Evolutionary conservation across 495 filamentous ascomycete species (phyloP).

Genomic region (Daldinia concentrica): DNA sequence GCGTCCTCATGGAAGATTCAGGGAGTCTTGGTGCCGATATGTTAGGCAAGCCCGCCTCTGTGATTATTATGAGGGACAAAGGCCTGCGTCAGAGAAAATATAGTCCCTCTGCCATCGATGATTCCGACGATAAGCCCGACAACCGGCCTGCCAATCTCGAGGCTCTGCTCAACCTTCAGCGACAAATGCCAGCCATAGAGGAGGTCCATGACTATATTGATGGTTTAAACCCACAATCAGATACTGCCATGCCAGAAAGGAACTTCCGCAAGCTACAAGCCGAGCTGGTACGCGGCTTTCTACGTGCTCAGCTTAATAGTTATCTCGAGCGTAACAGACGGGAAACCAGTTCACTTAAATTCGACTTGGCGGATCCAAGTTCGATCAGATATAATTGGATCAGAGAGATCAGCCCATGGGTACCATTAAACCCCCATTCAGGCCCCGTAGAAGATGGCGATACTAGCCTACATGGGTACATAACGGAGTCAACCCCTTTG

Average conservation of each 20-base stretch:
- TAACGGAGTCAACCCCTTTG: constrained; percentile 26
- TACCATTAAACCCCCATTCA: constrained; percentile 34
- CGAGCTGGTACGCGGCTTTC: constrained; percentile 54
- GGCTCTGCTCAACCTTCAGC: constrained; percentile 46
- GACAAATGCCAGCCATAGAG: constrained; percentile 23
- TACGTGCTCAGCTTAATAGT: constrained; percentile 49
- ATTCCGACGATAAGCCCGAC: background rate
- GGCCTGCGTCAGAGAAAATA: constrained; percentile 31
- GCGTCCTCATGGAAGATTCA: constrained; percentile 31
- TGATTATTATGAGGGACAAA: constrained; percentile 55
- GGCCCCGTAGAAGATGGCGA: constrained; percentile 12
- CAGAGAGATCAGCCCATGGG: constrained; percentile 44
- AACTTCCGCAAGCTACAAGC: constrained; percentile 53
- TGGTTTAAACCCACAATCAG: constrained; percentile 49
- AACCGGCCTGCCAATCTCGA: constrained; percentile 43
- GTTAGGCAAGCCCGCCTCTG: constrained; percentile 51
- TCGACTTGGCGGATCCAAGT: background rate
- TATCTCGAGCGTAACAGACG: constrained; percentile 47
- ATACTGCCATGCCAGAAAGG: constrained; percentile 41
- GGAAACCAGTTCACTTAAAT: background rate
- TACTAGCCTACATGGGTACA: constrained; percentile 41
- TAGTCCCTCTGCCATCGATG: background rate
- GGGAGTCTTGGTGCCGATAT: constrained; percentile 28
- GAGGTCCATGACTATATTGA: constrained; percentile 56
- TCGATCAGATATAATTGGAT: constrained; percentile 45